Base-by-base conservation (phyloP, 2,329 filamentous ascomycete species). In the Chalaropsis ovoidea region DNA sequence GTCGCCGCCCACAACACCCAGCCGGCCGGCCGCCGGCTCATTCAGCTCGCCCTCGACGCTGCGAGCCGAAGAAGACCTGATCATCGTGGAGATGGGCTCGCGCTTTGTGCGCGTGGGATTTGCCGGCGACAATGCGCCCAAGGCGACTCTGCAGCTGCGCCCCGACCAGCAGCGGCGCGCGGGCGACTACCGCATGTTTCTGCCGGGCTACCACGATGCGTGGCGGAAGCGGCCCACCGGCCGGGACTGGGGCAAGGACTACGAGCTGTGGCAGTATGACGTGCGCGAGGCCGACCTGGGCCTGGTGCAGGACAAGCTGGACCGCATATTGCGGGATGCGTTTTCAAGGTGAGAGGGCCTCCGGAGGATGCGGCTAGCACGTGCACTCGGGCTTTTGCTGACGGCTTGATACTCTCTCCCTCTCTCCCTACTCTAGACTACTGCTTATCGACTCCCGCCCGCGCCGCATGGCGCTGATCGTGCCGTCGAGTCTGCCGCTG, bases 231-330 rank as follows among this genome's bases (percentile, higher is more conserved):
- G 77, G 58, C 74, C 76, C 45, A 72, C 75, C n/a, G 77, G 76
- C 0, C 76, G 79, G 62, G 75, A 76, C 2, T 91, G 87, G 86
- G 82, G 83, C 6, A 75, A 79, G 31, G 82, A 85, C 10, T 77
- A 84, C 70, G 86, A 96, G 77, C 78, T 97, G 49, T 99, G 92
- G 86, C 81, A 81, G 66, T 81, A 84, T 70, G 89, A 97, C 73
- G 71, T 95, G 67, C 81, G 86, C 64, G 79, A 83, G 10, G 73
- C 89, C 13, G 89, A 97, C 71, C 73, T 96, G 67, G 90, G 86
- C 0, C 76, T 97, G 60, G 83, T 96, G 0, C 85, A 88, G 69
- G 93, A 97, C 74, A 93, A 89, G 75, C 80, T 99, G 64, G 94
- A 96, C 74, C 82, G 91, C 63, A 84, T 87, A 6, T 76, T 97